phyloP scores from a whole-genome alignment of 2,329 filamentous ascomycete genomes.

The Aspergillus texensis region DNA sequence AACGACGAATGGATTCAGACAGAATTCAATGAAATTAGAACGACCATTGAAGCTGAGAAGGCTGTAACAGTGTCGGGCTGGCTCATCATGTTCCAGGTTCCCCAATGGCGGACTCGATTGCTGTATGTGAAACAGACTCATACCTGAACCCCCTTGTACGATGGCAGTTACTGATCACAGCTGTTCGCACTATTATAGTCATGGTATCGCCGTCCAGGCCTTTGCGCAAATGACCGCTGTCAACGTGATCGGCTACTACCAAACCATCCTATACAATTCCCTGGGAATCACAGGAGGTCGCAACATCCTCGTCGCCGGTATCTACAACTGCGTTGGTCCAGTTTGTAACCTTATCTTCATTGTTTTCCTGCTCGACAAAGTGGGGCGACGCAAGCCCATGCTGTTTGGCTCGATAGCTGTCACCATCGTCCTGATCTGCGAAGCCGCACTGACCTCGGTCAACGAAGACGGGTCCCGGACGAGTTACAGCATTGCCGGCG shows the following conservation, averaged over 20 bases:
- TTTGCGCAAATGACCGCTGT: conserved; percentile 61
- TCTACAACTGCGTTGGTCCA: conserved; percentile 63
- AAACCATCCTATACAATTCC: conserved; percentile 43
- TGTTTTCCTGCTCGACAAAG: conserved; percentile 57
- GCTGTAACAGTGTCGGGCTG: conserved; percentile 52
- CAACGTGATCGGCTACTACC: conserved; percentile 48
- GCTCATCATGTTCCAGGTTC: conserved; percentile 42
- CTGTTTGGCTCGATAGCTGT: conserved; percentile 59
- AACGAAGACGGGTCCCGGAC: conserved; percentile 46
- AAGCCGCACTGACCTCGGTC: conserved; percentile 60
- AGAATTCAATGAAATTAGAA: conserved; percentile 30
- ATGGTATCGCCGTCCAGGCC: conserved; percentile 64
- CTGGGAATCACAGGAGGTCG: conserved; percentile 60
- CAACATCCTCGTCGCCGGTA: conserved; percentile 59
- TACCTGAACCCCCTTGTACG: neutral
- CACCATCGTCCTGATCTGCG: conserved; percentile 60
- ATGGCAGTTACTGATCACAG: neutral
- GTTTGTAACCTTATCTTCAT: conserved; percentile 53
- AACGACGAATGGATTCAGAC: conserved; percentile 60
- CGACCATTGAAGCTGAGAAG: conserved; percentile 62
- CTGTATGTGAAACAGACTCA: conserved; percentile 36
- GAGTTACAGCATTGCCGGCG: conserved; percentile 60
- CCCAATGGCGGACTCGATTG: conserved; percentile 61
- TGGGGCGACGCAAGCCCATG: conserved; percentile 56
- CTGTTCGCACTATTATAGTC: conserved; percentile 27